These are phyloP conservation scores for Eucalyptus cloeziana DNA, from an alignment of 345 rosid species.

Conservation along the genomic window DNA sequence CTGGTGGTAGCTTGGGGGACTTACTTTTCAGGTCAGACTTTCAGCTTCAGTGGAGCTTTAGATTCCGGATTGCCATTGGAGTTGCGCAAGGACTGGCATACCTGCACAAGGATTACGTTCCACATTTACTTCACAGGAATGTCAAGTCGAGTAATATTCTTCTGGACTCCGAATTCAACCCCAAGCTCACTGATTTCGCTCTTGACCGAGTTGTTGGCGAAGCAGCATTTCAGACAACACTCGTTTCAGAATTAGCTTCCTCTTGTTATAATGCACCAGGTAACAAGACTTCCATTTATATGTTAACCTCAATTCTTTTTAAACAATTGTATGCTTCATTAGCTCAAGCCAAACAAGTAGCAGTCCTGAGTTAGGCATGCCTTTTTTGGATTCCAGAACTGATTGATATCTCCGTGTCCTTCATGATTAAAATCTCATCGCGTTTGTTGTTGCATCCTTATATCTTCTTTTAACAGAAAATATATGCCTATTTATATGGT, in stretches of 20 bases:
- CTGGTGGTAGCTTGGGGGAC: slow-evolving; percentile 71
- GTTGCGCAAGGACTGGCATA: slow-evolving; percentile 79
- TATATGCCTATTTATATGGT: not conserved
- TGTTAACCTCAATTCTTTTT: not conserved
- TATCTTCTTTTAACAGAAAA: not conserved
- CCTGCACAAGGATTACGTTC: slow-evolving; percentile 69
- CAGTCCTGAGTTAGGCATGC: not conserved
- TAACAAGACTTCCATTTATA: not conserved
- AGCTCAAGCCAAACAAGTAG: not conserved
- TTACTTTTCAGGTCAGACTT: slow-evolving; percentile 31
- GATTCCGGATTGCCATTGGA: slow-evolving; percentile 72
- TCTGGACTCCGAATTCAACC: slow-evolving; percentile 56
- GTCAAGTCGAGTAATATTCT: slow-evolving; percentile 69
- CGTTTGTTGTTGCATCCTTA: not conserved
- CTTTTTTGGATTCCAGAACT: not conserved
- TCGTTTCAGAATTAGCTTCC: slow-evolving; percentile 31
- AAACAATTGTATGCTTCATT: not conserved
- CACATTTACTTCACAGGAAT: slow-evolving; percentile 72
- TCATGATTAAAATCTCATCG: not conserved
- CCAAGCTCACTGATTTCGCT: slow-evolving; percentile 76
- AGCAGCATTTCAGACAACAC: slow-evolving; percentile 53
- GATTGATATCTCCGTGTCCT: not conserved
- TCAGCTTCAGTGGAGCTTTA: slow-evolving; percentile 57
- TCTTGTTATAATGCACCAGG: slow-evolving; percentile 87
- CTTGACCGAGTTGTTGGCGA: slow-evolving; percentile 76